A percentile compares a stretch with the other conserved stretches of the same genome.
These are phyloP conservation scores for Colletotrichum sp. DNA, from an alignment of 2,329 filamentous ascomycete genomes.

Conservation along the genomic window DNA sequence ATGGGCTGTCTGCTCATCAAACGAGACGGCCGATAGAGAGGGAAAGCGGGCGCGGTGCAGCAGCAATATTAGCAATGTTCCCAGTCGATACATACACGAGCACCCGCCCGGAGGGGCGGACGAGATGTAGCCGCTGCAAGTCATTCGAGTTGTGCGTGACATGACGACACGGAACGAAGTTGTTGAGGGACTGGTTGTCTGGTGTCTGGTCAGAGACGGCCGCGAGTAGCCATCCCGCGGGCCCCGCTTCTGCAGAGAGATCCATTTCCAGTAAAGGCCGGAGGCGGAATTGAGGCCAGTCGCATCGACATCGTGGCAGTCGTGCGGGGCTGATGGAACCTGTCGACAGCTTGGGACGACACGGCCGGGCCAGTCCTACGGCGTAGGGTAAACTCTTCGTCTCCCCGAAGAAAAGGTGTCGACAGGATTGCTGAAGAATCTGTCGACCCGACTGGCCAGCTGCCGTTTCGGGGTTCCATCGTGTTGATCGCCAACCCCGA, in stretches of 20 bases:
- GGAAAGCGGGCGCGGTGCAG: conserved; percentile 4
- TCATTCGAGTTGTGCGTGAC: conserved; percentile 15
- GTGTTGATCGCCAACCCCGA: conserved; percentile 6
- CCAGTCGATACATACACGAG: background rate
- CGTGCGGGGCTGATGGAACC: conserved; percentile 9
- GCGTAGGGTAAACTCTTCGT: background rate
- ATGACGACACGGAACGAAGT: conserved; percentile 11
- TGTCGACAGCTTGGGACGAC: background rate
- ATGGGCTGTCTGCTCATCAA: background rate
- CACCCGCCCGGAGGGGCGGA: background rate
- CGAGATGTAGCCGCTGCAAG: conserved; percentile 18
- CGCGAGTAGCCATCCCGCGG: background rate
- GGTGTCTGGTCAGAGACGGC: background rate
- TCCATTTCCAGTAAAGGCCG: conserved; percentile 12
- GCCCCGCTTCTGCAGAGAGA: conserved; percentile 10
- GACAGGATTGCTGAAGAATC: conserved; percentile 7
- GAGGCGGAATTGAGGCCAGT: conserved; percentile 13
- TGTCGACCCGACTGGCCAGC: conserved; percentile 11
- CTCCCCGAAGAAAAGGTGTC: background rate
- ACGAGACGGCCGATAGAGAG: background rate
- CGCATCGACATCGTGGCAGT: conserved; percentile 5
- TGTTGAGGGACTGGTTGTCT: background rate
- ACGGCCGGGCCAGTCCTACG: background rate
- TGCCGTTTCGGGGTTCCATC: background rate
- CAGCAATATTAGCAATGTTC: background rate